phyloP scores from a whole-genome alignment of 2,329 filamentous ascomycete species.

The Venturia aucupariae region DNA sequence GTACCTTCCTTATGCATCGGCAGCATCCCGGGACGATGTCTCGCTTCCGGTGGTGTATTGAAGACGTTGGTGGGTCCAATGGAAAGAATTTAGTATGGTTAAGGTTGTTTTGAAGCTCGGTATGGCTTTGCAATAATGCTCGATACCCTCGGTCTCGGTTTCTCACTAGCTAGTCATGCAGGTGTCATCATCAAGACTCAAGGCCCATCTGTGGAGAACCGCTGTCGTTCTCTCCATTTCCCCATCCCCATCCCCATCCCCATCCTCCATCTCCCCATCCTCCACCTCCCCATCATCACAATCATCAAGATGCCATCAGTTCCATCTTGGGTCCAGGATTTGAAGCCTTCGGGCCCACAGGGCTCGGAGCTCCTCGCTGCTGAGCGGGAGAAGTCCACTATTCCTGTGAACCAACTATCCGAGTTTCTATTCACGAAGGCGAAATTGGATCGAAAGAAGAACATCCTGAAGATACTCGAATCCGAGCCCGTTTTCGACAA shows the following conservation, averaged over 20 bases:
- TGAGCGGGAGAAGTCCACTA: conserved; percentile 58
- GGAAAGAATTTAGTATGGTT: too few species aligned
- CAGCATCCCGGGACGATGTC: background rate
- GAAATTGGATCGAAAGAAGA: conserved; percentile 49
- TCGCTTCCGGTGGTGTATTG: background rate
- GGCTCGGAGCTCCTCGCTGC: conserved; percentile 59
- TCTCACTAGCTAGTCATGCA: background rate
- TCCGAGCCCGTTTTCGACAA: conserved; percentile 67
- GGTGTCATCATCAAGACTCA: conserved; percentile 6
- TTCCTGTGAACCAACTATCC: conserved; percentile 60
- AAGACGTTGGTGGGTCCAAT: background rate
- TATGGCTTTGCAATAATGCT: background rate
- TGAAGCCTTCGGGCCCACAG: conserved; percentile 58
- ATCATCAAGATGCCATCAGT: conserved; percentile 30
- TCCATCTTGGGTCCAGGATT: conserved; percentile 57
- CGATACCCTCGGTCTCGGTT: background rate
- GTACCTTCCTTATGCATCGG: background rate
- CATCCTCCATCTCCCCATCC: too few species aligned
- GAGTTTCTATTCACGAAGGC: conserved; percentile 61
- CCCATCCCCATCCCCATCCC: background rate
- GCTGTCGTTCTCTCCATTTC: too few species aligned
- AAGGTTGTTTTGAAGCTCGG: background rate
- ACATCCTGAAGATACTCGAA: conserved; percentile 54
- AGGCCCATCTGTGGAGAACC: background rate
- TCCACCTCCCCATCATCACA: background rate